These are phyloP conservation scores for Thielaviopsis ethacetica DNA, from an alignment of 2,329 filamentous ascomycete genomes.

Conservation along the genomic window DNA sequence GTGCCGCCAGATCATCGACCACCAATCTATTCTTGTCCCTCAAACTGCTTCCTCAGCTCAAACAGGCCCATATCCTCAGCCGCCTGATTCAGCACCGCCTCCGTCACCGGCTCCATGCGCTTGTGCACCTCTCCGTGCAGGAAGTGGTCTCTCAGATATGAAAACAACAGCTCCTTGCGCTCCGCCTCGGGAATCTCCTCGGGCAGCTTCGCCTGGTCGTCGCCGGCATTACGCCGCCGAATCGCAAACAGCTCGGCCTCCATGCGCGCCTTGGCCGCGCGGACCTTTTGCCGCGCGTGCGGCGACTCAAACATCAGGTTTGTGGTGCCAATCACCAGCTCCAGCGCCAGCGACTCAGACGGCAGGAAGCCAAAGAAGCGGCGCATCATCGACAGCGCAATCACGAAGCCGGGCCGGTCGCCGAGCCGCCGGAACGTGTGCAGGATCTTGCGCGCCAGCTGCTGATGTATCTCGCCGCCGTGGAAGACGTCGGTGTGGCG, in stretches of 20 bases:
- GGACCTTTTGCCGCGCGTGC: conserved; percentile 24
- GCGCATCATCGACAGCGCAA: conserved; percentile 28
- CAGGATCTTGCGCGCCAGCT: conserved; percentile 32
- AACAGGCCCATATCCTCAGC: conserved; percentile 29
- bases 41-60: conserved; percentile 16
- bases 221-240: conserved; percentile 10
- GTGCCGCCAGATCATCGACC: conserved; percentile 18
- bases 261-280: conserved; percentile 26
- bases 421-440: conserved; percentile 32
- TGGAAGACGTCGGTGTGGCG: conserved; percentile 30
- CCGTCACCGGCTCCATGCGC: conserved; percentile 13
- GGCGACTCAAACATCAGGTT: conserved; percentile 28
- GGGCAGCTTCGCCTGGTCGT: conserved; percentile 15
- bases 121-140: conserved; percentile 2
- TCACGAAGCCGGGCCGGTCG: conserved; percentile 28
- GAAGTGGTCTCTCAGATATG: conserved; percentile 21
- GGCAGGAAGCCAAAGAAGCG: conserved; percentile 28
- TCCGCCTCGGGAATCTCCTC: conserved; percentile 22
- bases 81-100: conserved; percentile 18
- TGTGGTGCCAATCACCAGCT: conserved; percentile 28
- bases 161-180: conserved; percentile 25
- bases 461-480: conserved; percentile 22
- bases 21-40: conserved; percentile 17
- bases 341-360: conserved; percentile 29
- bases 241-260: conserved; percentile 19